Base-by-base conservation (phyloP, 371 early-diverging fungal species). In the Rhizopus delemar region DNA sequence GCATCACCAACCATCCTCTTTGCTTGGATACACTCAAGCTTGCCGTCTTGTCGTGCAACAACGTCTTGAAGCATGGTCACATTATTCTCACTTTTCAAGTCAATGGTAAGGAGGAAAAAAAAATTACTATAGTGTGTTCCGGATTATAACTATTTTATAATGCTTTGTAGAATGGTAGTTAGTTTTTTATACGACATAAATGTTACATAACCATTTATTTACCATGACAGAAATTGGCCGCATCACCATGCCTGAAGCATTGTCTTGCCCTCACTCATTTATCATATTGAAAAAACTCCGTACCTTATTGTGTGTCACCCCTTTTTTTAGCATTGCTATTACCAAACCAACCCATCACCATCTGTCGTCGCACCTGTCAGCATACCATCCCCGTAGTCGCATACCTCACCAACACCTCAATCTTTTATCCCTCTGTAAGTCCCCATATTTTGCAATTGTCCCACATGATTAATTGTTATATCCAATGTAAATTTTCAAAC, bases 1-100 rank as follows among this genome's bases (percentile, higher is more conserved):
- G 31, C 50, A 65, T 65, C 52, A 68, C 59, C 63, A 63, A 60
- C 31, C 64, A 66, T 58, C 67, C 66, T 41, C 63, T 72, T 63
- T 66, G 68, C 51, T 45, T 68, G 56, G 64, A 68, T 50, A 65
- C 65, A 11, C 50, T 59, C 53, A 28, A 29, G 51, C 41, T 35
- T 32, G 51, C 46, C 51, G 51, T 31, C 49, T 46, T 39, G 57
- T 50, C 35, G 46, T 22, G 41, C 49, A 49, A 48, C 49, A 52
- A 8, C 34, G 45, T 33, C 45, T 53, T 41, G 51, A 55, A 41
- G 41, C 43, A 53, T 63, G 41, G n/a, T 35, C 57, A 32, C 32
- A 54, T 39, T 57, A 22, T 32, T 53, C 56, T 46, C 50, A 57
- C 57, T 36, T 56, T 56, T 56, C 57, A 56, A 48, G 57, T 57